Conservation (phyloP, 257 asterid species). For the Rehmannia glutinosa region DNA sequence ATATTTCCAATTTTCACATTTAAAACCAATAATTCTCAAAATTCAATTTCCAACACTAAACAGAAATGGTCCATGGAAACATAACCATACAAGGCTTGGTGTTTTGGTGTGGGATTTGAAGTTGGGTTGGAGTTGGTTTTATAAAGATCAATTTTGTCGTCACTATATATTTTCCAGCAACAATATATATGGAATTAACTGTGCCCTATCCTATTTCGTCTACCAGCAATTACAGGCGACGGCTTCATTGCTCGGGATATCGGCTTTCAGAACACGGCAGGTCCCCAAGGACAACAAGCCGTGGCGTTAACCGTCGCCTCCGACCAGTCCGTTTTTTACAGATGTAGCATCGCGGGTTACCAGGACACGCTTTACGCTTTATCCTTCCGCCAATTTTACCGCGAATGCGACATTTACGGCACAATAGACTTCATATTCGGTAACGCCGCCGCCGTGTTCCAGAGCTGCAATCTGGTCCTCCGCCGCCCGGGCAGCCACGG, state of each 20-base stretch:
- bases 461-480: constrained; percentile 45
- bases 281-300: constrained; percentile 47
- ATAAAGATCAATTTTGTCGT: neutral
- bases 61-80: too few species aligned
- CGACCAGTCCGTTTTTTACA: constrained; percentile 51
- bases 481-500: constrained; percentile 42
- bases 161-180: too few species aligned
- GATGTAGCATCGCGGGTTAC: constrained; percentile 61
- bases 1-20: too few species aligned
- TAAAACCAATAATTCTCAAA: too few species aligned
- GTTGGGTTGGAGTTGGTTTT: too few species aligned
- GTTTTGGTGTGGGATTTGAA: too few species aligned
- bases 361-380: constrained; percentile 66
- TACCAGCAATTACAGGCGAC: constrained; percentile 56
- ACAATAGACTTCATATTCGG: constrained; percentile 73
- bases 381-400: constrained; percentile 68
- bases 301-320: constrained; percentile 54
- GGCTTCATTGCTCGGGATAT: constrained; percentile 69
- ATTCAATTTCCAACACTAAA: too few species aligned
- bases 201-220: neutral
- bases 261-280: constrained; percentile 73
- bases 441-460: constrained; percentile 67
- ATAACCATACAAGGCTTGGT: too few species aligned
- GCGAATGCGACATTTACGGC: constrained; percentile 76
- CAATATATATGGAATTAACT: neutral